Percentiles rank a stretch among this genome's conserved stretches.
Evolutionary conservation across 164 flowering plant genomes (phyloP).

Genomic region (Aristolochia fimbriata): DNA sequence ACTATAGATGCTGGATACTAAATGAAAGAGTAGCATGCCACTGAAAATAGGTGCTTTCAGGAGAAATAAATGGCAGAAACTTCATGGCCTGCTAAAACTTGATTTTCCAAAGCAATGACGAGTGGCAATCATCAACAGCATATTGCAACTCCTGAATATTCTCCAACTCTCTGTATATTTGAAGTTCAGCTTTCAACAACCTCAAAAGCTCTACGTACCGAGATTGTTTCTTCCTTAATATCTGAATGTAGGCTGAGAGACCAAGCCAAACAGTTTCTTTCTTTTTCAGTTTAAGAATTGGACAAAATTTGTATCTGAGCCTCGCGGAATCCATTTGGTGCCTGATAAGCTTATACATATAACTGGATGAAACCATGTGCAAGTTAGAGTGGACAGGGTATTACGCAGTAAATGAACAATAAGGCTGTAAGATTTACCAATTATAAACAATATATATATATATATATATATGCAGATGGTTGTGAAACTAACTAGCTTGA

Average conservation of each 20-base stretch:
- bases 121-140: constrained; percentile 59
- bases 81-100: constrained; percentile 21
- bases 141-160: constrained; percentile 25
- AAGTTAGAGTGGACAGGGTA: neutral
- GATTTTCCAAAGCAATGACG: constrained; percentile 52
- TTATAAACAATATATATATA: too few relatives aligned
- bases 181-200: constrained; percentile 33
- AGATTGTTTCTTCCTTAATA: constrained; percentile 56
- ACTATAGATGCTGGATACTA: too few relatives aligned
- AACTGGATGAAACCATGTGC: constrained; percentile 25
- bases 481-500: neutral
- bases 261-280: constrained; percentile 84
- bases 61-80: too few relatives aligned
- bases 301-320: constrained; percentile 22
- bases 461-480: neutral
- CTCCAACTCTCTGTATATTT: constrained; percentile 7
- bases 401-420: neutral
- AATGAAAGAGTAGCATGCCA: too few relatives aligned
- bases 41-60: too few relatives aligned
- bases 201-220: constrained; percentile 40
- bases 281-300: constrained; percentile 32
- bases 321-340: constrained; percentile 30
- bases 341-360: constrained; percentile 46
- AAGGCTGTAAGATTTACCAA: neutral
- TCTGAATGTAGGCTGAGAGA: constrained; percentile 48